These are phyloP conservation scores for Colletotrichum abscissum DNA, from an alignment of 2,329 filamentous ascomycete species.

Conservation along the genomic window DNA sequence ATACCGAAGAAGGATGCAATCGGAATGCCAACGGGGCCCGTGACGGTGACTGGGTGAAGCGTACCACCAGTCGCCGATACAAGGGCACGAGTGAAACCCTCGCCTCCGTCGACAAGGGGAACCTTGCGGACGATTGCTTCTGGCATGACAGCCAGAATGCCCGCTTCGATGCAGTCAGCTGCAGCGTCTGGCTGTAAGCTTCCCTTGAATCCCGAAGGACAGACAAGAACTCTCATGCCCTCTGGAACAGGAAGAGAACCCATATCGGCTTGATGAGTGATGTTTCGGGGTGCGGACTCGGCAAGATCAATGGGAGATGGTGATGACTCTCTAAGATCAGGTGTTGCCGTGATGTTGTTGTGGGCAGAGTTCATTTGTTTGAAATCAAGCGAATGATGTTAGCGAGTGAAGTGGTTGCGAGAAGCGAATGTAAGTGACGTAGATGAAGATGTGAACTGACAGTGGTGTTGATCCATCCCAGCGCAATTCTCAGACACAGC, in stretches of 20 bases:
- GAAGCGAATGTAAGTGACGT: constrained; percentile 8
- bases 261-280: constrained; percentile 1
- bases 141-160: constrained; percentile 56
- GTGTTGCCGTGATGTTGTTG: too few species aligned
- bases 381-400: constrained; percentile 7
- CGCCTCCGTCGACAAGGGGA: constrained; percentile 64
- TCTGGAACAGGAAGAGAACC: constrained; percentile 34
- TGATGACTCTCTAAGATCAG: not conserved
- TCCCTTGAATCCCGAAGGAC: constrained; percentile 66
- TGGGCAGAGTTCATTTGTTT: not conserved
- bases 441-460: not conserved
- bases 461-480: too few species aligned
- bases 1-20: constrained; percentile 60
- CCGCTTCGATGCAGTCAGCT: constrained; percentile 61
- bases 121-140: constrained; percentile 56
- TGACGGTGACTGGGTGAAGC: constrained; percentile 50
- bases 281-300: not conserved
- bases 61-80: constrained; percentile 54
- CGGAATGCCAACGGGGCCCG: constrained; percentile 54
- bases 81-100: constrained; percentile 61
- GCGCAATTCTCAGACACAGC: too few species aligned
- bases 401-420: not conserved
- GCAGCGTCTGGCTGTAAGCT: constrained; percentile 60
- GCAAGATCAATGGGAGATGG: not conserved
- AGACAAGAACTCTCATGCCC: constrained; percentile 54